phyloP scores from a whole-genome alignment of 805 yeast species.

The Kodamaea lidongshanica region DNA sequence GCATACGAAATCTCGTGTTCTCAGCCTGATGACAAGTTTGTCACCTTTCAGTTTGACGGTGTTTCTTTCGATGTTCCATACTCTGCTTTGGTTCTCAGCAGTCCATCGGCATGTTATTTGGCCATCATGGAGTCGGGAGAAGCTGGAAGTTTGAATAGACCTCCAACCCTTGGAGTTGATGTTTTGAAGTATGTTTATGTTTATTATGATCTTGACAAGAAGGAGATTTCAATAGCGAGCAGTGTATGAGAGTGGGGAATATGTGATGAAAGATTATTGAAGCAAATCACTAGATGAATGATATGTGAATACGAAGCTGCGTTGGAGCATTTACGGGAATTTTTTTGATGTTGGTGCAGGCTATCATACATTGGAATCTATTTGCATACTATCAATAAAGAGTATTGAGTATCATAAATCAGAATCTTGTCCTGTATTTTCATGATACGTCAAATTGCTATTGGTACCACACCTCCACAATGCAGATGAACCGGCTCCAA shows the following conservation, averaged over 20 bases:
- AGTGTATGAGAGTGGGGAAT: neutral
- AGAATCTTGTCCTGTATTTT: too few relatives aligned
- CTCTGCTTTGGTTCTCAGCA: slow-evolving; percentile 4
- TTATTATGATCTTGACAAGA: slow-evolving; percentile 47
- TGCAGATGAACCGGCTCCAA: too few relatives aligned
- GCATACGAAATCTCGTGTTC: slow-evolving; percentile 5
- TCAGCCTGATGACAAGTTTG: slow-evolving; percentile 6
- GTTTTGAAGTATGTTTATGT: slow-evolving; percentile 46
- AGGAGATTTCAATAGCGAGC: slow-evolving; percentile 40
- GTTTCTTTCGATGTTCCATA: slow-evolving; percentile 7
- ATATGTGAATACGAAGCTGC: too few relatives aligned
- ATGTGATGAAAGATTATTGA: neutral
- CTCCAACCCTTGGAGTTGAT: slow-evolving; percentile 42
- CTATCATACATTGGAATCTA: too few relatives aligned
- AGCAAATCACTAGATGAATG: too few relatives aligned
- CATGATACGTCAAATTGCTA: too few relatives aligned
- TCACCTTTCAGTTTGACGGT: slow-evolving; percentile 6
- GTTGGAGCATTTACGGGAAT: too few relatives aligned
- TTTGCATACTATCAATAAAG: too few relatives aligned
- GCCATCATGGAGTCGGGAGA: slow-evolving; percentile 3
- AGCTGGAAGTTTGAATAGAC: slow-evolving; percentile 2
- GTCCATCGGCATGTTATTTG: slow-evolving; percentile 4
- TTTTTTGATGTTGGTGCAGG: too few relatives aligned
- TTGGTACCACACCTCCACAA: too few relatives aligned
- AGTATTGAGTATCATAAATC: too few relatives aligned